These are phyloP conservation scores for Talaromyces albobiverticillius DNA, from an alignment of 2,329 filamentous ascomycete species.

Conservation along the genomic window DNA sequence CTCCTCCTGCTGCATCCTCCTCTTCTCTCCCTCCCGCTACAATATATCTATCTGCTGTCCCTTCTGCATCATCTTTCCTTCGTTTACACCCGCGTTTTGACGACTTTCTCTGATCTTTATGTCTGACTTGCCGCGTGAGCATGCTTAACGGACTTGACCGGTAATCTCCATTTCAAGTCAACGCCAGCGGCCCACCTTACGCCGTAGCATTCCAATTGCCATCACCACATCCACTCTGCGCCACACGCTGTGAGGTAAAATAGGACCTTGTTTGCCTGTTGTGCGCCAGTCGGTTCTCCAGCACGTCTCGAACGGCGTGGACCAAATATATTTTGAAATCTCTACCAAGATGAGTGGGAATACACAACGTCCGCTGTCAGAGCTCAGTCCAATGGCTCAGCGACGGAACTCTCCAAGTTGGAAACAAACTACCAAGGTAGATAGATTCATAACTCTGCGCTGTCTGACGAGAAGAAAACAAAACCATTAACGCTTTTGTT, in stretches of 20 bases:
- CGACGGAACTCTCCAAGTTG: constrained; percentile 91
- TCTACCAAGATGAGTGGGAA: constrained; percentile 58
- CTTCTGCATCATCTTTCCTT: background rate
- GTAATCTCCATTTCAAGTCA: constrained; percentile 4
- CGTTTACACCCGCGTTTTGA: background rate
- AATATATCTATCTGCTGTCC: constrained; percentile 8
- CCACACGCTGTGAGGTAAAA: background rate
- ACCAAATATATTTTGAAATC: background rate
- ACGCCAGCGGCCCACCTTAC: constrained; percentile 7
- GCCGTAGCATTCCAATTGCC: constrained; percentile 14
- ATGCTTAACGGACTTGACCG: background rate
- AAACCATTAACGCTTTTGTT: constrained; percentile 34
- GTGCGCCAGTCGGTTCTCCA: background rate
- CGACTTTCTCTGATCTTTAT: background rate
- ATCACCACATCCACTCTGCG: constrained; percentile 1
- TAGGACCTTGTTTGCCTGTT: background rate
- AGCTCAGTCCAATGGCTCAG: constrained; percentile 81
- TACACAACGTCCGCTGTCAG: constrained; percentile 72
- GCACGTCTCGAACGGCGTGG: background rate
- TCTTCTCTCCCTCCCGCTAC: constrained; percentile 16
- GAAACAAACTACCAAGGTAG: constrained; percentile 72
- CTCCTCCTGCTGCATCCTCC: constrained; percentile 13
- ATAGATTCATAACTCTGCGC: constrained; percentile 17
- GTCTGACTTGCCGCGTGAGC: background rate
- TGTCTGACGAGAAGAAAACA: background rate